Percentiles rank a stretch among this genome's conserved stretches.
Evolutionary conservation across 495 filamentous ascomycete genomes (phyloP).

Genomic region (Aspergillus ellipticus): DNA sequence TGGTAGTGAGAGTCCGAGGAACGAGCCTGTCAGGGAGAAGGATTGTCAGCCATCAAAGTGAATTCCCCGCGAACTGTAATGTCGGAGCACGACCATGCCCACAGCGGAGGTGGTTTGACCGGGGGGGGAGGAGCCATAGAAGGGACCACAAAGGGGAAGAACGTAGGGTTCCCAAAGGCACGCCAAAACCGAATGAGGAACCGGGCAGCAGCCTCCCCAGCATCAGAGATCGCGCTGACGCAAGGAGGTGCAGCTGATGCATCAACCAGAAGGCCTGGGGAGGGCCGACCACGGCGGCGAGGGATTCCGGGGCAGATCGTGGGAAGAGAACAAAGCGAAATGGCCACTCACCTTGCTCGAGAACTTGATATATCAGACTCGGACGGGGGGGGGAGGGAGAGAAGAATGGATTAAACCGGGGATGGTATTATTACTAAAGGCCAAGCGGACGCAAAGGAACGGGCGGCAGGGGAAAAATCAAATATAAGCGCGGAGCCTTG

Average conservation of each 20-base stretch:
- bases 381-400: conserved; percentile 1
- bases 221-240: conserved; percentile 11
- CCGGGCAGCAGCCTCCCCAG: neutral
- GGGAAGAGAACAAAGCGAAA: neutral
- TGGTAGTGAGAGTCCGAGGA: neutral
- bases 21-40: conserved; percentile 19
- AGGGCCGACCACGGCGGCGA: neutral
- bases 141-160: neutral
- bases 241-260: conserved; percentile 18
- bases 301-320: neutral
- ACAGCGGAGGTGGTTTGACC: conserved; percentile 14
- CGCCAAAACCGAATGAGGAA: neutral
- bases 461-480: conserved; percentile 19
- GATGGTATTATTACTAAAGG: conserved; percentile 15
- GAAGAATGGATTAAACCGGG: conserved; percentile 13
- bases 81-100: neutral
- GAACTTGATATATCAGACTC: conserved; percentile 8
- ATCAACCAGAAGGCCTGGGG: conserved; percentile 5
- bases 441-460: conserved; percentile 13
- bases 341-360: conserved; percentile 3
- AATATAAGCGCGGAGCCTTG: conserved; percentile 15
- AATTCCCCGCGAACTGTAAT: conserved; percentile 17
- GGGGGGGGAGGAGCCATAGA: conserved; percentile 9
- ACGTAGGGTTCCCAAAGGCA: neutral
- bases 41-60: conserved; percentile 15